A percentile compares a stretch with the other conserved stretches of the same genome.
Conservation (phyloP, 2,329 filamentous ascomycete genomes). For the Simplicillium aogashimaense region DNA sequence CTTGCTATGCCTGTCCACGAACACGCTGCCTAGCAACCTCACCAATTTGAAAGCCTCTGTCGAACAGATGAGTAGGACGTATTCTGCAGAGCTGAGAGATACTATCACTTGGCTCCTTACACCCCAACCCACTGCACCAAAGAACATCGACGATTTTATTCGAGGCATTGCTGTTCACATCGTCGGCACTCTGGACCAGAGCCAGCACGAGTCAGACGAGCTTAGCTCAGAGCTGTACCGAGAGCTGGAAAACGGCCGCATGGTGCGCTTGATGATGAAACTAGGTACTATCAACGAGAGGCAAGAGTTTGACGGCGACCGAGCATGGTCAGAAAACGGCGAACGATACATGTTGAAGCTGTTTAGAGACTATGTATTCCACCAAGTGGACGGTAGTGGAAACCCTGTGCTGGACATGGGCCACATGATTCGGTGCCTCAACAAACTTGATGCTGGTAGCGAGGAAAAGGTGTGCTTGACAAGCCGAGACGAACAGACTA, state of each 20-base stretch:
- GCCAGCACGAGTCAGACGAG: constrained; percentile 70
- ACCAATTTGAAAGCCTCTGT: constrained; percentile 60
- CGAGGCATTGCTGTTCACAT: constrained; percentile 70
- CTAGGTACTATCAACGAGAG: constrained; percentile 83
- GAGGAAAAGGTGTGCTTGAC: constrained; percentile 81
- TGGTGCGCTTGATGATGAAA: constrained; percentile 73
- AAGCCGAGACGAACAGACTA: constrained; percentile 82
- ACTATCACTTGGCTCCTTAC: constrained; percentile 76
- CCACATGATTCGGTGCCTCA: constrained; percentile 77
- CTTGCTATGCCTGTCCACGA: constrained; percentile 72
- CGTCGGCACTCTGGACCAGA: constrained; percentile 64
- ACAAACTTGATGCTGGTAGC: constrained; percentile 83
- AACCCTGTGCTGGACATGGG: constrained; percentile 78
- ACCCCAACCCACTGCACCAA: constrained; percentile 42
- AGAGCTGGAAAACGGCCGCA: constrained; percentile 82
- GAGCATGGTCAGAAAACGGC: constrained; percentile 82
- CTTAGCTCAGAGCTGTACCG: constrained; percentile 61
- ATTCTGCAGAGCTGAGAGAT: constrained; percentile 69
- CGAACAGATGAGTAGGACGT: constrained; percentile 67
- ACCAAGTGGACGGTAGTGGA: constrained; percentile 80
- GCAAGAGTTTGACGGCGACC: constrained; percentile 69
- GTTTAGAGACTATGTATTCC: constrained; percentile 95
- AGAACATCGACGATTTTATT: constrained; percentile 72
- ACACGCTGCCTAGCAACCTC: constrained; percentile 42
- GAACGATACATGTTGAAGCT: constrained; percentile 89